phyloP scores from a whole-genome alignment of 805 yeast species.

The Spathaspora hagerdaliae region DNA sequence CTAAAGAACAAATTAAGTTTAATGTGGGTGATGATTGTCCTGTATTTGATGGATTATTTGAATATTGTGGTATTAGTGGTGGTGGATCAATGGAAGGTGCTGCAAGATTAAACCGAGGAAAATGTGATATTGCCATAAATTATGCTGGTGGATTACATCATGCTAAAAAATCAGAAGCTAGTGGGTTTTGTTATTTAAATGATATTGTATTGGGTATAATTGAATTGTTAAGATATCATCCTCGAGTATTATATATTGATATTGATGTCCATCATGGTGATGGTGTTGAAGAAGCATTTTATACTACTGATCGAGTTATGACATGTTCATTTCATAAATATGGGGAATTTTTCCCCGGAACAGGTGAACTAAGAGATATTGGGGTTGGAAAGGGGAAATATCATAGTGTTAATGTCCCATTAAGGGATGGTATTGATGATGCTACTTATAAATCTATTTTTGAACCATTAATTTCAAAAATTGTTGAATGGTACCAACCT shows the following conservation, averaged over 20 bases:
- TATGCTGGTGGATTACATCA: slow-evolving; percentile 98
- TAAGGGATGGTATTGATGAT: slow-evolving; percentile 95
- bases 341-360: slow-evolving; percentile 97
- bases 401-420: slow-evolving; percentile 86
- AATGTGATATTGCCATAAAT: slow-evolving; percentile 91
- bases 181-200: slow-evolving; percentile 93
- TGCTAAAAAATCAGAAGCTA: slow-evolving; percentile 94
- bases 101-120: slow-evolving; percentile 77
- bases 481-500: slow-evolving; percentile 87
- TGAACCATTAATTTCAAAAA: slow-evolving; percentile 79
- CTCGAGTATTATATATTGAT: slow-evolving; percentile 89
- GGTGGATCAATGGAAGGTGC: slow-evolving; percentile 97
- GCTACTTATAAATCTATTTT: slow-evolving; percentile 78
- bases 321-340: slow-evolving; percentile 94
- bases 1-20: slow-evolving; percentile 85
- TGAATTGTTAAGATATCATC: slow-evolving; percentile 82
- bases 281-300: slow-evolving; percentile 97
- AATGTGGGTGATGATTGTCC: slow-evolving; percentile 98
- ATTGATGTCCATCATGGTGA: slow-evolving; percentile 97
- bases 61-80: slow-evolving; percentile 83
- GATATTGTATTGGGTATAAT: slow-evolving; percentile 90
- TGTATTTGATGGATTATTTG: slow-evolving; percentile 91
- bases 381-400: slow-evolving; percentile 92
- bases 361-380: slow-evolving; percentile 86
- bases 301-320: slow-evolving; percentile 93